Percentiles rank a stretch among this genome's conserved stretches.
These are phyloP conservation scores for Apiotrichum gracile DNA, from an alignment of 1,284 basidiomycete genomes.

Conservation along the genomic window DNA sequence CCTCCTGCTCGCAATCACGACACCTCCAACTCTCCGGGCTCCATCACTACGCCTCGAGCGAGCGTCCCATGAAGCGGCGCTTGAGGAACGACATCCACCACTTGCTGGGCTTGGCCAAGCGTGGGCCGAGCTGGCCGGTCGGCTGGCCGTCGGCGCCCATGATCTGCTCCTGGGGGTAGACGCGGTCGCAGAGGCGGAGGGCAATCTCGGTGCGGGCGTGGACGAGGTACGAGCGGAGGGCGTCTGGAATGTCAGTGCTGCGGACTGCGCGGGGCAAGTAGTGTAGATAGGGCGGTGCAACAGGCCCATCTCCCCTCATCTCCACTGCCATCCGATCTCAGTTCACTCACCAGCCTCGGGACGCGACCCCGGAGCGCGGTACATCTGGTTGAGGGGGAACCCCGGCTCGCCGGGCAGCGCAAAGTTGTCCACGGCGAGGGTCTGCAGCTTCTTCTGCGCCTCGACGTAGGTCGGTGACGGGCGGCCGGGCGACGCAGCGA, in stretches of 20 bases:
- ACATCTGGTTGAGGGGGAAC: constrained; percentile 89
- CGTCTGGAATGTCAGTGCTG: constrained; percentile 25
- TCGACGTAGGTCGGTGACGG: constrained; percentile 66
- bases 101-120: constrained; percentile 73
- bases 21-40: background rate
- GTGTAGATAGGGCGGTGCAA: background rate
- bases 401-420: constrained; percentile 92
- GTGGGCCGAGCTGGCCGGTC: constrained; percentile 51
- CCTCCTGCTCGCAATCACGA: background rate
- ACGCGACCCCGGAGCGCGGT: constrained; percentile 70
- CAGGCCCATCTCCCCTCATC: background rate
- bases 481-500: constrained; percentile 54
- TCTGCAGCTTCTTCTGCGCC: constrained; percentile 80
- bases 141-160: constrained; percentile 49
- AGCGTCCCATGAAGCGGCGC: constrained; percentile 49
- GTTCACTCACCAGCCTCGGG: constrained; percentile 68
- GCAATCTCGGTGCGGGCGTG: constrained; percentile 91
- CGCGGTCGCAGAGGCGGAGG: constrained; percentile 72
- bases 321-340: background rate
- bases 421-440: constrained; percentile 86
- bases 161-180: constrained; percentile 57
- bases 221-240: constrained; percentile 78
- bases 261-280: too few relatives aligned
- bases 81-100: constrained; percentile 99
- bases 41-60: constrained; percentile 9